Evolutionary conservation across 257 asterid species (phyloP).

Genomic region (Euphrasia confusa): DNA sequence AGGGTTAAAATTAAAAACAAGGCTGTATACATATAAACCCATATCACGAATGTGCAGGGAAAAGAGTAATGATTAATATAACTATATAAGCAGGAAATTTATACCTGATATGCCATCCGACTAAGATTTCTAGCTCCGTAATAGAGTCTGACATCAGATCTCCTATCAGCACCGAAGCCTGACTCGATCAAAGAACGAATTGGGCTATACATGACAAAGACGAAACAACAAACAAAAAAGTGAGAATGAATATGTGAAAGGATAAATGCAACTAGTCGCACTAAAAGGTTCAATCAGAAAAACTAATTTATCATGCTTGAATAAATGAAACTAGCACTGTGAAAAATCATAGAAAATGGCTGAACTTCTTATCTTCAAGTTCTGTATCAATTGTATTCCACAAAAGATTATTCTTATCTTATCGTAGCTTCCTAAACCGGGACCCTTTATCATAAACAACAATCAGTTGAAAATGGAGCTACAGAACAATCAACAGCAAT

Average conservation of each 20-base stretch:
- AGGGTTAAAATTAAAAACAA: background rate
- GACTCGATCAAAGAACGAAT: slow-evolving; percentile 83
- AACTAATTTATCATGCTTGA: background rate
- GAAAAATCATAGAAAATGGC: background rate
- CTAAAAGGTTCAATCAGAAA: slow-evolving; percentile 5
- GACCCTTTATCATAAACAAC: background rate
- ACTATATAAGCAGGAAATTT: slow-evolving; percentile 7
- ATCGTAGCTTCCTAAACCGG: no score
- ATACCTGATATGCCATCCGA: slow-evolving; percentile 93
- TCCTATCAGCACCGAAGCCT: slow-evolving; percentile 63
- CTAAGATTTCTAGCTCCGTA: slow-evolving; percentile 89
- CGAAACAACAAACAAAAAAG: slow-evolving; percentile 5
- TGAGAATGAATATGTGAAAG: slow-evolving; percentile 8
- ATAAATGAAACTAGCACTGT: background rate
- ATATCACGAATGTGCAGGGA: background rate
- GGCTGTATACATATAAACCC: background rate
- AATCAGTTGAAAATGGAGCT: slow-evolving; percentile 7
- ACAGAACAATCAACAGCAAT: slow-evolving; percentile 2
- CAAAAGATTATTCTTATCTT: background rate
- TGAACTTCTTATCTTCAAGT: background rate
- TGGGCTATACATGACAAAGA: slow-evolving; percentile 51
- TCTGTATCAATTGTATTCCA: background rate
- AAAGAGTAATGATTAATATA: slow-evolving; percentile 1
- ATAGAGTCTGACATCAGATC: slow-evolving; percentile 87
- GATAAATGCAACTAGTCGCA: slow-evolving; percentile 3